Evolutionary conservation across 345 rosid genomes (phyloP), one percentile per base, ranked within the genome.

Genomic region (Aquilaria sinensis): DNA sequence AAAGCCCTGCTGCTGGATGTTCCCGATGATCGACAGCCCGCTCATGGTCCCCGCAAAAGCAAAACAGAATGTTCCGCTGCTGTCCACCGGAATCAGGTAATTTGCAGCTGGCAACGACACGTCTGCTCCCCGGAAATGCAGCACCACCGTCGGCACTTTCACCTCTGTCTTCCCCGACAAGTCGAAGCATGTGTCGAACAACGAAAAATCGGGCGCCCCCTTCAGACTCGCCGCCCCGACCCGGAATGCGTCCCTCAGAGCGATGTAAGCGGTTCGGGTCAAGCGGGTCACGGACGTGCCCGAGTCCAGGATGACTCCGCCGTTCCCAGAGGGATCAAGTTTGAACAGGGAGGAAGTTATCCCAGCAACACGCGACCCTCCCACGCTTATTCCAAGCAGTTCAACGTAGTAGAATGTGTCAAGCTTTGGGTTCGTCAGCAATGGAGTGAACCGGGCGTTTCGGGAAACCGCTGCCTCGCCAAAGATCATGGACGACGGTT

Each of bases 1-100:
- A 80, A 94, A 87, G 2, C 99, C 90, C 53, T 94, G 99, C 53
- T 94, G 99, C 83, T 94, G 99, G 56, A 94, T 90, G 51, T 94
- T 94, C 47, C 97, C 99, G 11, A 94, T 70, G 8, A 94, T 91
- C 46, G 99, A 86, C 60, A 94, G 69, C 47, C 96, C 91, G 63
- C 95, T 76, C 87, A 70, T 73, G 5, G 97, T 90, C 33, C 93
- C 99, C 12, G 99, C 99, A 41, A 94, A 94, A 0, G 99, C 99
- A 65, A 87, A 94, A 78, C 99, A 94, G 65, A 94, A 90, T 0
- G 77, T 90, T 15, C 96, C 96, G 46, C 71, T 63, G 12, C 67
- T 62, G 49, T 88, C 94, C 51, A 94, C 96, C 29, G 99, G 93
- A 33, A 94, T 88, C 66, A 94, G 67, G 66, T 94, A 94, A 57